phyloP scores from a whole-genome alignment of 2,329 filamentous ascomycete genomes.

The Colletotrichum euphorbiae region DNA sequence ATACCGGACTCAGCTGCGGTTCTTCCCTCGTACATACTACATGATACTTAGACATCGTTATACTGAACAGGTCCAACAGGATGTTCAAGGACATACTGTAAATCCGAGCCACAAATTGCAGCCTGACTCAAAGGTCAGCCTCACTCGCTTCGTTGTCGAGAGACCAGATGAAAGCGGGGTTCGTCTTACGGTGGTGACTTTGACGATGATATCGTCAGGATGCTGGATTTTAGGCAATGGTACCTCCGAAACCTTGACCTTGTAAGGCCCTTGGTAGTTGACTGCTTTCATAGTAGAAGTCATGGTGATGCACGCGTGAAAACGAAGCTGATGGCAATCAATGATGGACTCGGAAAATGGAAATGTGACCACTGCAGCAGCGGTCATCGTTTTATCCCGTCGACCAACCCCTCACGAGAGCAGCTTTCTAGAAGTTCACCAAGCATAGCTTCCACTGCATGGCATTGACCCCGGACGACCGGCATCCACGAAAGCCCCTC shows the following conservation, averaged over 20 bases:
- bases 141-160: not conserved
- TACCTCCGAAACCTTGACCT: constrained; percentile 72
- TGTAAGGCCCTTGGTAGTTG: constrained; percentile 71
- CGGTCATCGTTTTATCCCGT: constrained; percentile 4
- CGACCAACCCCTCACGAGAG: constrained; percentile 16
- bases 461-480: constrained; percentile 10
- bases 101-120: constrained; percentile 66
- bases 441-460: constrained; percentile 12
- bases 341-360: not conserved
- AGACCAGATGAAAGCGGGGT: not conserved
- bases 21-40: constrained; percentile 73
- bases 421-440: constrained; percentile 1
- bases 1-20: constrained; percentile 72
- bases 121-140: constrained; percentile 42
- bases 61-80: constrained; percentile 25
- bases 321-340: not conserved
- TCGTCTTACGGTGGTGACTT: constrained; percentile 69
- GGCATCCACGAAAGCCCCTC: constrained; percentile 9
- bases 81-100: constrained; percentile 51
- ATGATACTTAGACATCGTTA: constrained; percentile 43
- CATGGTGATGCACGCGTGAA: constrained; percentile 6
- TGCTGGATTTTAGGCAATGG: constrained; percentile 69
- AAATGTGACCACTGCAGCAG: not conserved
- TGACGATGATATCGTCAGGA: constrained; percentile 73
- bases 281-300: constrained; percentile 68